Evolutionary conservation across 2,329 filamentous ascomycete genomes (phyloP), one percentile per base, ranked within the genome.

Genomic region (Amphichorda felina): DNA sequence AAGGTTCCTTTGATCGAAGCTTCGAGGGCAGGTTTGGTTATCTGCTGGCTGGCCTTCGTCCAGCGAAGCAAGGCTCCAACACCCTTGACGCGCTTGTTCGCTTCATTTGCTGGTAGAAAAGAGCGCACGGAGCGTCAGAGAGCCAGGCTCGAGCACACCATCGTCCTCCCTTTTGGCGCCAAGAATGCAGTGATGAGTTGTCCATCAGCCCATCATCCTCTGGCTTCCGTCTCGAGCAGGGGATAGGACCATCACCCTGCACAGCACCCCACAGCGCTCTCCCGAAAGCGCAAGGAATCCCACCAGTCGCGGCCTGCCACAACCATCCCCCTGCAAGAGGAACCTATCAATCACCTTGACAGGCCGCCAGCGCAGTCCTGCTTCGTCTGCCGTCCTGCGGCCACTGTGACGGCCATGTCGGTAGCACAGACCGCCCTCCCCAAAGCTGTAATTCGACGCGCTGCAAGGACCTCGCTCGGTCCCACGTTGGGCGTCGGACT

Each of bases 351-450:
- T 50, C 41, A 51, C 51, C 59, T 59, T 41, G 48, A 46, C 40
- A 45, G 44, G 46, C 47, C 56, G 65, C 61, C 66, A 68, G 50
- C 66, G 59, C 64, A 67, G 55, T 56, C 49, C n/a, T n/a, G n/a
- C n/a, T n/a, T n/a, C n/a, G n/a, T n/a, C n/a, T n/a, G n/a, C n/a
- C n/a, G n/a, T n/a, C n/a, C 51, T 60, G 55, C 61, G 57, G 53
- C 61, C 61, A 55, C 50, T 64, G 63, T 61, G 59, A 64, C 56
- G 63, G 53, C 63, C 54, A 24, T 29, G 19, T 38, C 29, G 14
- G 34, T 19, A 14, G 8, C 19, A 19, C 8, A 10, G 19, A 10
- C 22, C 17, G 29, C 16, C n/a, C 33, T 35, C 33, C 21, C 27
- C 14, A 27, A 35, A 27, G 33, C 33, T 21, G 33, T 35, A 21